Percentiles rank a stretch among this genome's conserved stretches.
Evolutionary conservation across 306 rosid species (phyloP).

Genomic region (Neltuma alba): DNA sequence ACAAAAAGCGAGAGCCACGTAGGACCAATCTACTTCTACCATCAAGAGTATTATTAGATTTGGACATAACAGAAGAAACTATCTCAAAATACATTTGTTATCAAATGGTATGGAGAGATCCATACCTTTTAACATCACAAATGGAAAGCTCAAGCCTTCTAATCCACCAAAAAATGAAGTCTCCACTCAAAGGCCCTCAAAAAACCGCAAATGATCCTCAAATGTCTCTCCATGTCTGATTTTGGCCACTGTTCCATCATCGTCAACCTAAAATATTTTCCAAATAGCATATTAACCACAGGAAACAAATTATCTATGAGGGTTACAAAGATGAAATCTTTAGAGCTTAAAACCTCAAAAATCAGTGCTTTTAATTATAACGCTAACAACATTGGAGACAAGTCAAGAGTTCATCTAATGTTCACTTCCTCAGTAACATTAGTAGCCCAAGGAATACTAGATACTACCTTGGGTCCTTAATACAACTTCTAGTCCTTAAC

Average conservation of each 20-base stretch:
- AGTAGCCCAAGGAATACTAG: not conserved
- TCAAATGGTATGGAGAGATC: conserved; percentile 1
- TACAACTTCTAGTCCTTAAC: no score
- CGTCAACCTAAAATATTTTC: conserved; percentile 61
- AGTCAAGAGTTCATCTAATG: not conserved
- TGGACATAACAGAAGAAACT: conserved; percentile 13
- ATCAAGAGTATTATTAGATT: not conserved
- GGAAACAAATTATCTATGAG: not conserved
- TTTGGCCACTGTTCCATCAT: conserved; percentile 81
- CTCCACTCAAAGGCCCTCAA: conserved; percentile 70
- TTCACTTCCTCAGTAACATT: not conserved
- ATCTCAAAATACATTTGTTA: not conserved
- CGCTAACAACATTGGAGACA: not conserved
- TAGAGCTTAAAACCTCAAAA: not conserved
- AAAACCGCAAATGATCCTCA: conserved; percentile 77
- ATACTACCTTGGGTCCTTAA: no score
- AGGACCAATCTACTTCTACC: not conserved
- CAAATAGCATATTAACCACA: not conserved
- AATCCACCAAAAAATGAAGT: not conserved
- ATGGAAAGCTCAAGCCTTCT: conserved; percentile 3
- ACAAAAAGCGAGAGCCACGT: not conserved
- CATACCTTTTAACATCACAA: conserved; percentile 15
- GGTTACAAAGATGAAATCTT: not conserved
- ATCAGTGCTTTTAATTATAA: not conserved
- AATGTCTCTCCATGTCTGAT: conserved; percentile 88